Base-by-base conservation (phyloP, 2,329 filamentous ascomycete species). In the Alternaria incomplexa region DNA sequence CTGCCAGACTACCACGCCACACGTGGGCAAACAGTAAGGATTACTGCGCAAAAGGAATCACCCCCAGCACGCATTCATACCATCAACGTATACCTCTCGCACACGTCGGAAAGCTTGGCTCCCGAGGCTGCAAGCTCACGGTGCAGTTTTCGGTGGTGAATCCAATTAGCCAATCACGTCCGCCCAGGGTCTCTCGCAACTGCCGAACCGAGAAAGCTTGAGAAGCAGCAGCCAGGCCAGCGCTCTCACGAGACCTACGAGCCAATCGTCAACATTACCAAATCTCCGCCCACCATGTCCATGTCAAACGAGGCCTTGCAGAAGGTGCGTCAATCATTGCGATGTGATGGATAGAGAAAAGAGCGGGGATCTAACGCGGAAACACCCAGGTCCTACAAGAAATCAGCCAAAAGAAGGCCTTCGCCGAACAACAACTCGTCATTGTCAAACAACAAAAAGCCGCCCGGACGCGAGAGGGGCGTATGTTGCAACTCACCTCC, bases 261-360 rank as follows among this genome's bases (percentile, higher is more conserved):
- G 47, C 32, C 36, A 40, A 53, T 55, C 30, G 40, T 40, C 63
- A 43, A 43, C 48, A 9, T 47, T 20, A 53, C 20, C 22, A 15
- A 68, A 59, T 40, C 22, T 44, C 32, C 53, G 43, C 62, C 36
- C 75, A 87, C 73, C 55, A 97, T 98, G 95, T 93, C 95, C 58
- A 96, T 98, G 73, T 91, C 94, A 57, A 97, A 96, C 76, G 93
- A 97, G 83, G 93, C 94, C 62, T 85, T 98, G 68, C 92, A 97
- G 80, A 97, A 97, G 90, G 95, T 95, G 25, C 17, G 47, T 36
- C 32, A 17, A 20, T 25, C 22, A 23, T 47, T 20, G 28, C 17
- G 48, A 36, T 12, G 8, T 32, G 15, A 3, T 13, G 15, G 9
- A 12, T n/a, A 11, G 6, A 30, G 20, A 23, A 15, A 47, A 22